Evolutionary conservation across 441 rosid species (phyloP).

Genomic region (Isatis lusitanica): DNA sequence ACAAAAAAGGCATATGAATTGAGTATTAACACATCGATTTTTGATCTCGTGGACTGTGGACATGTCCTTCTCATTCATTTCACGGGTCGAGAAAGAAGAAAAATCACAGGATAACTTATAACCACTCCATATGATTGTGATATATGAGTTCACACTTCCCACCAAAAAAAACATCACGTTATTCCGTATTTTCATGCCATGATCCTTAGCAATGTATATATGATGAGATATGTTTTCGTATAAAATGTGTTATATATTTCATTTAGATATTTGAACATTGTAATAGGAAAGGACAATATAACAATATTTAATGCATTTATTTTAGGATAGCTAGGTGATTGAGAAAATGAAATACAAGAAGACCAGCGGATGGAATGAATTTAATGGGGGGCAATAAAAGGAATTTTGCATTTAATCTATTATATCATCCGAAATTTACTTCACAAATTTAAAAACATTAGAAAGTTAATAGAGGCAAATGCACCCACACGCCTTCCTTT

Average conservation of each 20-base stretch:
- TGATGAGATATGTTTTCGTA: too few species aligned
- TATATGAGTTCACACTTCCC: not conserved
- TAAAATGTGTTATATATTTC: too few species aligned
- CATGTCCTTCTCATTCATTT: too few species aligned
- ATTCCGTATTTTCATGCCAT: too few species aligned
- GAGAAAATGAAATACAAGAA: not conserved
- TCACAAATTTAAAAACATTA: not conserved
- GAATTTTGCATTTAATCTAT: not conserved
- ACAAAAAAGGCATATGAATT: not conserved
- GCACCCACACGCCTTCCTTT: not conserved
- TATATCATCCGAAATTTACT: not conserved
- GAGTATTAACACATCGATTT: conserved; percentile 4
- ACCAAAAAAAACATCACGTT: too few species aligned
- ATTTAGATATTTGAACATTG: too few species aligned
- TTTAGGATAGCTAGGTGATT: not conserved
- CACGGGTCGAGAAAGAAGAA: too few species aligned
- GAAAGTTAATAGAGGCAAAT: not conserved
- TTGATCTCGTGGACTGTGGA: not conserved
- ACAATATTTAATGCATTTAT: not conserved
- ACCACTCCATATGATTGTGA: not conserved
- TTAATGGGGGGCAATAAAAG: not conserved
- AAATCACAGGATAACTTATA: too few species aligned
- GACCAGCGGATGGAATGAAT: not conserved
- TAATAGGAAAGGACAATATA: too few species aligned
- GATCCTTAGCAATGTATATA: too few species aligned